phyloP scores from a whole-genome alignment of 2,329 filamentous ascomycete genomes.

The Neurospora sp. region DNA sequence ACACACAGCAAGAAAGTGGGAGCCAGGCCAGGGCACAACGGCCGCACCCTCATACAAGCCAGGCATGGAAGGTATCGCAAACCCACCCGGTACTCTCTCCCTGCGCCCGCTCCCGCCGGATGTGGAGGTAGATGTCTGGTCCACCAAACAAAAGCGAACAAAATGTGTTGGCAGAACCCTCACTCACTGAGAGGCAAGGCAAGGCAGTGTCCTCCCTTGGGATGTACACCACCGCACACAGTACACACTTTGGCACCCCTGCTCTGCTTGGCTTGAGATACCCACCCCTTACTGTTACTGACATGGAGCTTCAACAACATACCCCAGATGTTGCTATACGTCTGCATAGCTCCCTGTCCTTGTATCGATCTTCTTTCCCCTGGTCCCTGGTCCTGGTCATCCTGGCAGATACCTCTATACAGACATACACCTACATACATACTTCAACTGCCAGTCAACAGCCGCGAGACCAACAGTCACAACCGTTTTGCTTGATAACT shows the following conservation, averaged over 20 bases:
- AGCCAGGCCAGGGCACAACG: neutral
- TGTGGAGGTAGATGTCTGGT: slow-evolving; percentile 8
- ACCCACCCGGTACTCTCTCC: slow-evolving; percentile 9
- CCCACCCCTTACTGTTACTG: neutral
- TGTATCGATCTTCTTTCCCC: slow-evolving; percentile 9
- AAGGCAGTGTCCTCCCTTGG: neutral
- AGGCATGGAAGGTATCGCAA: slow-evolving; percentile 8
- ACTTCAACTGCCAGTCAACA: slow-evolving; percentile 11
- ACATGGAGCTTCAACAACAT: neutral
- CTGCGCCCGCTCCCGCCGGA: slow-evolving; percentile 2
- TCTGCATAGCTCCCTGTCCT: slow-evolving; percentile 10
- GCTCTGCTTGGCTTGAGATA: neutral
- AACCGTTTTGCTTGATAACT: neutral
- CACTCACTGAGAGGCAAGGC: neutral
- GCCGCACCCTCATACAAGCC: slow-evolving; percentile 4
- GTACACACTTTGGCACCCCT: neutral
- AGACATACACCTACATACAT: neutral
- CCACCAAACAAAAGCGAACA: slow-evolving; percentile 10
- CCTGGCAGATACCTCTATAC: neutral
- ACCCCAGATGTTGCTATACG: neutral
- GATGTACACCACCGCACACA: neutral
- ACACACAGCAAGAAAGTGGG: neutral
- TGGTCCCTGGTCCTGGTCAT: neutral
- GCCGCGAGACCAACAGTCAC: slow-evolving; percentile 1
- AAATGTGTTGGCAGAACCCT: slow-evolving; percentile 11